Evolutionary conservation across 495 filamentous ascomycete species (phyloP).

Genomic region (Aspergillus campestris): DNA sequence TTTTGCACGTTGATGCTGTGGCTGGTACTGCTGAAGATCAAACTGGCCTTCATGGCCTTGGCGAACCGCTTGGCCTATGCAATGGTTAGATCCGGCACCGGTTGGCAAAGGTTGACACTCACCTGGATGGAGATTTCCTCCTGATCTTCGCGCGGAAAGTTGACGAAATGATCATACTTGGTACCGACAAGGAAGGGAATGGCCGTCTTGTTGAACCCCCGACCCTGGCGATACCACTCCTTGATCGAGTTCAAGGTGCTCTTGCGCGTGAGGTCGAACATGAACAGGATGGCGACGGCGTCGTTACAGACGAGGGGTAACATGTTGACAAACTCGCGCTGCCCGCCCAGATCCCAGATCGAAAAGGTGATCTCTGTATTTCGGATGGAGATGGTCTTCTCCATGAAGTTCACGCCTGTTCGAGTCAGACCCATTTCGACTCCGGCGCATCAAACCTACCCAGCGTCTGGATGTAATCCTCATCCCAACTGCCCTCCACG

Average conservation of each 20-base stretch:
- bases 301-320: slow-evolving; percentile 97
- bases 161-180: slow-evolving; percentile 98
- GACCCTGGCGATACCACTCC: slow-evolving; percentile 97
- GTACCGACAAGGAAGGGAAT: slow-evolving; percentile 95
- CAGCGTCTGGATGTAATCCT: slow-evolving; percentile 98
- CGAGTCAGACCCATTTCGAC: not conserved
- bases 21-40: slow-evolving; percentile 97
- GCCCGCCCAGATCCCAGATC: slow-evolving; percentile 97
- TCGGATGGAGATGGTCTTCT: slow-evolving; percentile 97
- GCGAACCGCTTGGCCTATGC: slow-evolving; percentile 84
- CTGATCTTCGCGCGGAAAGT: slow-evolving; percentile 93
- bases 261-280: slow-evolving; percentile 98
- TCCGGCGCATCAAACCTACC: slow-evolving; percentile 42
- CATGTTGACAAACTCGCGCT: slow-evolving; percentile 99
- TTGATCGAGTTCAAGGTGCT: slow-evolving; percentile 98
- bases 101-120: slow-evolving; percentile 8
- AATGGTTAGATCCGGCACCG: not conserved
- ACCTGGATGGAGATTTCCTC: slow-evolving; percentile 97
- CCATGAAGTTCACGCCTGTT: slow-evolving; percentile 95
- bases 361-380: slow-evolving; percentile 99
- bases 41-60: slow-evolving; percentile 91
- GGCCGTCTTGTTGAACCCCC: slow-evolving; percentile 98
- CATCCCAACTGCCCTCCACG: slow-evolving; percentile 97
- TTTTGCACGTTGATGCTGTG: slow-evolving; percentile 99
- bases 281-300: slow-evolving; percentile 95